phyloP scores from a whole-genome alignment of 176 grass and related monocot species.

The Secale cereale region DNA sequence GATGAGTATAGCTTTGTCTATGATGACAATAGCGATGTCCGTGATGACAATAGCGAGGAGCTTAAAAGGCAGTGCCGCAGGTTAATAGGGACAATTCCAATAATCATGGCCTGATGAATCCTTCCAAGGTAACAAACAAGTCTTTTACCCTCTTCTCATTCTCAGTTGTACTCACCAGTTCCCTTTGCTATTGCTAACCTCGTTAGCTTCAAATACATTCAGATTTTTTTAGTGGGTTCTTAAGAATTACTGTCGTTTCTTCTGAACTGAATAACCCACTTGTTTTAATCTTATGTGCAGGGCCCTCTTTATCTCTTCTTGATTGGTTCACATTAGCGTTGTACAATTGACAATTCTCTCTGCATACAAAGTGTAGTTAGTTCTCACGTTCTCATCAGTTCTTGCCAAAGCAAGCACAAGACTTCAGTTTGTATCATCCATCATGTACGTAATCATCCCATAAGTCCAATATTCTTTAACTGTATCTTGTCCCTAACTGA shows the following conservation, averaged over 20 bases:
- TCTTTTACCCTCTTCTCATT: neutral
- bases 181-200: neutral
- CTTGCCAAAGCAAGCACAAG: neutral
- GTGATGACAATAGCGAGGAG: accelerated
- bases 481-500: no score
- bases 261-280: neutral
- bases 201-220: neutral
- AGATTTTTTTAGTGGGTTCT: neutral
- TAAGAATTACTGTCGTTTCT: neutral
- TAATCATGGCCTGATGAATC: neutral
- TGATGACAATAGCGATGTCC: accelerated
- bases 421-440: no score
- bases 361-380: neutral
- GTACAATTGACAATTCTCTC: neutral
- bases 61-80: neutral
- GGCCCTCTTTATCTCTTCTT: neutral
- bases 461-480: neutral
- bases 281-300: neutral
- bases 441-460: neutral
- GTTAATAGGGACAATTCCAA: constrained; percentile 1
- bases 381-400: neutral
- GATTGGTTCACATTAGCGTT: neutral
- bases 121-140: neutral
- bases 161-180: neutral
- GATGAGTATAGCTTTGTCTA: no score